phyloP scores from a whole-genome alignment of 176 grass and related monocot genomes.

The Calamus simplicifolius region DNA sequence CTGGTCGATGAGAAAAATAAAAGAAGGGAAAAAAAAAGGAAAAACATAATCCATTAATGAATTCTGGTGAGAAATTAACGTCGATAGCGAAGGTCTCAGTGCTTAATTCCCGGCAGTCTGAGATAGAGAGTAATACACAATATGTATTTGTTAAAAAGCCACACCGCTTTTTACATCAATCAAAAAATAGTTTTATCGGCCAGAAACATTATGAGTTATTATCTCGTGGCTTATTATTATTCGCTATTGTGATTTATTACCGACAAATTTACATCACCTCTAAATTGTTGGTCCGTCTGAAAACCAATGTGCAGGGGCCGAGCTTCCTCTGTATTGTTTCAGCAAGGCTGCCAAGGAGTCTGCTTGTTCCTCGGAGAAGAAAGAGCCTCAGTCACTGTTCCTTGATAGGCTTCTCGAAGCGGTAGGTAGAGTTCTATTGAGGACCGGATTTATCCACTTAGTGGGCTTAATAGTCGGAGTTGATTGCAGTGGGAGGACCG shows the following conservation, averaged over 20 bases:
- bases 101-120: no score
- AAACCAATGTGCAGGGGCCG: neutral
- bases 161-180: neutral
- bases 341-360: slow-evolving; percentile 5
- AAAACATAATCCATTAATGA: no score
- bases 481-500: slow-evolving; percentile 56
- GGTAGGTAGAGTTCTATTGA: slow-evolving; percentile 19
- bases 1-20: no score
- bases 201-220: no score
- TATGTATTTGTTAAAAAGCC: neutral
- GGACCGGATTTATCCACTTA: neutral
- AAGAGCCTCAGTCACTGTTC: slow-evolving; percentile 24
- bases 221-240: neutral
- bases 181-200: neutral
- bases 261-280: neutral
- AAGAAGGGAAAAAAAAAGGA: no score
- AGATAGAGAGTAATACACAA: neutral
- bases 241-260: neutral
- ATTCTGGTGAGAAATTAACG: no score
- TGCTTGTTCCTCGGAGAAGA: slow-evolving; percentile 10
- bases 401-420: slow-evolving; percentile 58
- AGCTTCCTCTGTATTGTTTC: neutral
- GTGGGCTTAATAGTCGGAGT: neutral
- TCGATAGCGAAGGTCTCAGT: no score
- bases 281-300: neutral